Evolutionary conservation across 768 basidiomycete species (phyloP).

Genomic region (Gautieria morchelliformis): DNA sequence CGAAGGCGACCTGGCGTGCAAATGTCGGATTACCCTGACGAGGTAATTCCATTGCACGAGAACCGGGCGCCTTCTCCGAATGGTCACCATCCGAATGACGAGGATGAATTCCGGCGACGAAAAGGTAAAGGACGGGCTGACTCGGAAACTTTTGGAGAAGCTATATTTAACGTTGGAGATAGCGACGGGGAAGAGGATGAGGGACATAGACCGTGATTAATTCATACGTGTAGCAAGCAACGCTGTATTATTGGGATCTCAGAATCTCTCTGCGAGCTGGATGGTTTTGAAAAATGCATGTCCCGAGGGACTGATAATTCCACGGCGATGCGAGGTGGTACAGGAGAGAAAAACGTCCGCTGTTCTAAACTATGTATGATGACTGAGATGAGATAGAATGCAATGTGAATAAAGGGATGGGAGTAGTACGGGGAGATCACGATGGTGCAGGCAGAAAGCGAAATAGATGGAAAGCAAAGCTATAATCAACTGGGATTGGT

Average conservation of each 20-base stretch:
- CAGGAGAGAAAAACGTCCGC: neutral
- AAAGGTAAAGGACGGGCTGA: conserved; percentile 29
- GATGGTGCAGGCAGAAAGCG: neutral
- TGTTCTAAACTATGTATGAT: neutral
- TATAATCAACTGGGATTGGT: conserved; percentile 41
- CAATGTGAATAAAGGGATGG: neutral
- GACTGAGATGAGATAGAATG: neutral
- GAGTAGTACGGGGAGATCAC: neutral
- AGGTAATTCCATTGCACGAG: conserved; percentile 53
- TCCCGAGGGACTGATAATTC: neutral
- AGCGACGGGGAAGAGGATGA: conserved; percentile 37
- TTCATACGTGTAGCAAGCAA: neutral
- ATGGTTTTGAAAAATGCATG: neutral
- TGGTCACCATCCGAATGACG: conserved; percentile 17
- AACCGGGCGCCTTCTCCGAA: conserved; percentile 15
- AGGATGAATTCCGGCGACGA: conserved; percentile 12
- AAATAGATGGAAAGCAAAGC: conserved; percentile 1
- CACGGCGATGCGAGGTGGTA: neutral
- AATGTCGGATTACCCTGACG: conserved; percentile 36
- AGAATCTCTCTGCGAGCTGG: neutral
- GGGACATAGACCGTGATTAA: conserved; percentile 7
- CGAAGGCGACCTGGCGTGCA: conserved; percentile 30
- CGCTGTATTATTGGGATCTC: neutral
- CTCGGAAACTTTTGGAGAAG: conserved; percentile 17
- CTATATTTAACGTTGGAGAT: conserved; percentile 38